A percentile compares a stretch with the other conserved stretches of the same genome.
These are phyloP conservation scores for Populus pruinosa DNA, from an alignment of 345 rosid genomes.

Conservation along the genomic window DNA sequence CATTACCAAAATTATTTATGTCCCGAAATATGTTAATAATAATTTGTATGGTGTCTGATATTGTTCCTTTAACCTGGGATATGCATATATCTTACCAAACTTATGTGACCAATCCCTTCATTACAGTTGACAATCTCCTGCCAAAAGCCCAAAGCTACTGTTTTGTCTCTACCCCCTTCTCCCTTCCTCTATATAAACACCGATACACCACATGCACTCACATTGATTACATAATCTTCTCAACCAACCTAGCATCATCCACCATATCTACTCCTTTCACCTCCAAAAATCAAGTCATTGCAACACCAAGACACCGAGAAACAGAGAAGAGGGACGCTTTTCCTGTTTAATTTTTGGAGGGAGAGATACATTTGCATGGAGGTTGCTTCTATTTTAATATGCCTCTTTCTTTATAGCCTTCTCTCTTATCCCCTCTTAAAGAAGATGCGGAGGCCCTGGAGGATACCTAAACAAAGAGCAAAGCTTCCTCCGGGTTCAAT, in stretches of 20 bases:
- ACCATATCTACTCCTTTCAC: not conserved
- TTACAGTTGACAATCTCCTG: not conserved
- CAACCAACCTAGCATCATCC: not conserved
- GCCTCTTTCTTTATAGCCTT: conserved; percentile 39
- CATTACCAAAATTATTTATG: no score
- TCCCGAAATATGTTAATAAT: no score
- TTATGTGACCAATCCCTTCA: not conserved
- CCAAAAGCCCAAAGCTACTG: not conserved
- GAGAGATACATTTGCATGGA: conserved; percentile 34
- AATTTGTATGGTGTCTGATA: not conserved
- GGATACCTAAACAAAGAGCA: not conserved
- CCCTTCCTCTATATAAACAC: conserved; percentile 32
- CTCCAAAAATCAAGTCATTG: not conserved
- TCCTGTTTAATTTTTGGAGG: not conserved
- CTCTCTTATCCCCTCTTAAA: conserved; percentile 25
- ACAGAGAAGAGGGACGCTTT: not conserved
- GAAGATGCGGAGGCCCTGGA: not conserved
- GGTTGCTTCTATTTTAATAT: conserved; percentile 18
- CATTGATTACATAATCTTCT: not conserved
- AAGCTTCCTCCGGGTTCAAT: conserved; percentile 56
- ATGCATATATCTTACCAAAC: not conserved
- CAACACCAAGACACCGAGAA: not conserved
- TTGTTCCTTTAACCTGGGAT: not conserved
- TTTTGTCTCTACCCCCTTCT: conserved; percentile 5
- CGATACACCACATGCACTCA: not conserved